phyloP scores from a whole-genome alignment of 192 early-diverging fungal species.

The Coemansia asiatica region DNA sequence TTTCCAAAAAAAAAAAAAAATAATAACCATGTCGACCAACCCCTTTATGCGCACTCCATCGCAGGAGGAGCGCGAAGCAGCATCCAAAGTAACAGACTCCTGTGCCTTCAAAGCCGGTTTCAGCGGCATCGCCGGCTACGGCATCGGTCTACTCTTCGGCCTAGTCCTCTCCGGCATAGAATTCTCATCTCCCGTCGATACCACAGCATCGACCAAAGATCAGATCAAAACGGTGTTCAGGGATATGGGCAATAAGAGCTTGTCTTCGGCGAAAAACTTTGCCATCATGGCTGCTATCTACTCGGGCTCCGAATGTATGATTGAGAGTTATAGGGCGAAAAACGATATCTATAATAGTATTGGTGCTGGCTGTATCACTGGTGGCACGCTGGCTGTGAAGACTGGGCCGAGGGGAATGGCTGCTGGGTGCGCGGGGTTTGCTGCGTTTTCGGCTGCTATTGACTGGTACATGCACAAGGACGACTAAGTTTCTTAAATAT shows the following conservation, averaged over 20 bases:
- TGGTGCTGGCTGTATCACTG: slow-evolving; percentile 89
- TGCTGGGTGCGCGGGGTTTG: slow-evolving; percentile 88
- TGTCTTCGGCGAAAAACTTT: slow-evolving; percentile 91
- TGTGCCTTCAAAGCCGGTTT: slow-evolving; percentile 73
- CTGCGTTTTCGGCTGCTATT: slow-evolving; percentile 90
- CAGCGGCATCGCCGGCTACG: slow-evolving; percentile 79
- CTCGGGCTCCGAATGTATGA: slow-evolving; percentile 90
- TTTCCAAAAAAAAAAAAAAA: background rate
- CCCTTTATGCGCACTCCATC: slow-evolving; percentile 43
- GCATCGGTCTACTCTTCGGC: slow-evolving; percentile 85
- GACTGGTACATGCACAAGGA: slow-evolving; percentile 78
- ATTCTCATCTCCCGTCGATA: slow-evolving; percentile 72
- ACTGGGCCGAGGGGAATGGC: slow-evolving; percentile 74
- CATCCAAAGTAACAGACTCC: slow-evolving; percentile 59
- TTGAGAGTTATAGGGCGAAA: slow-evolving; percentile 94
- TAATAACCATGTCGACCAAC: slow-evolving; percentile 29
- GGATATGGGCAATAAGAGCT: slow-evolving; percentile 83
- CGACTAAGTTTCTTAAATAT: slow-evolving; percentile 28
- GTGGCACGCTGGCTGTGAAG: slow-evolving; percentile 75
- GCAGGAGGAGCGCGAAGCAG: slow-evolving; percentile 41
- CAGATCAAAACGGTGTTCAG: slow-evolving; percentile 82
- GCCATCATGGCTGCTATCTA: slow-evolving; percentile 88
- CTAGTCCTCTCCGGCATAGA: slow-evolving; percentile 91
- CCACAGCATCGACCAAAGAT: slow-evolving; percentile 69
- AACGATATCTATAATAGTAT: slow-evolving; percentile 92